Conservation (phyloP, 495 filamentous ascomycete species). For the Neurospora sp. region DNA sequence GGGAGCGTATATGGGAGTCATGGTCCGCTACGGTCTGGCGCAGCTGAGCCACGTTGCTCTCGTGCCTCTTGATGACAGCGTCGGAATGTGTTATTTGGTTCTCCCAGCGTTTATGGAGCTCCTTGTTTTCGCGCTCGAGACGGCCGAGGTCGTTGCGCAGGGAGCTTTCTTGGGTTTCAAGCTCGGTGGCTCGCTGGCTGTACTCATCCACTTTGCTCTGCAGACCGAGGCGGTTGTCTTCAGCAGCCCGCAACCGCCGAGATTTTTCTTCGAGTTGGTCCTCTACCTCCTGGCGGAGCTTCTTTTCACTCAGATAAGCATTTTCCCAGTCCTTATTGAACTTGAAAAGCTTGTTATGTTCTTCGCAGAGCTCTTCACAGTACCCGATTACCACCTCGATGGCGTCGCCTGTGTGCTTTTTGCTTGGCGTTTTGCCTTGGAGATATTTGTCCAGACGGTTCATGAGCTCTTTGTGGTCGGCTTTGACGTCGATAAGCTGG, state of each 20-base stretch:
- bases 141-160: not conserved
- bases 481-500: not conserved
- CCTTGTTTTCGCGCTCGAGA: not conserved
- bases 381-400: not conserved
- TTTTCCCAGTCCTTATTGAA: not conserved
- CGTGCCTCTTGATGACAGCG: not conserved
- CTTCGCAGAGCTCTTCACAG: not conserved
- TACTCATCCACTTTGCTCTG: not conserved
- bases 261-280: not conserved
- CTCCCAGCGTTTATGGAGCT: not conserved
- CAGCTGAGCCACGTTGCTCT: not conserved
- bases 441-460: not conserved
- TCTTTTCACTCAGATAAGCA: rapidly evolving
- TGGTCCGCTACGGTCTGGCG: not conserved
- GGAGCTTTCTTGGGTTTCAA: not conserved
- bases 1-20: not conserved
- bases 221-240: not conserved
- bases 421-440: not conserved
- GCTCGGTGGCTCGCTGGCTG: not conserved
- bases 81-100: not conserved
- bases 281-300: not conserved
- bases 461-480: not conserved
- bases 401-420: not conserved
- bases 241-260: not conserved
- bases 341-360: rapidly evolving